These are phyloP conservation scores for Podospora pseudopauciseta DNA, from an alignment of 495 filamentous ascomycete genomes.

Conservation along the genomic window DNA sequence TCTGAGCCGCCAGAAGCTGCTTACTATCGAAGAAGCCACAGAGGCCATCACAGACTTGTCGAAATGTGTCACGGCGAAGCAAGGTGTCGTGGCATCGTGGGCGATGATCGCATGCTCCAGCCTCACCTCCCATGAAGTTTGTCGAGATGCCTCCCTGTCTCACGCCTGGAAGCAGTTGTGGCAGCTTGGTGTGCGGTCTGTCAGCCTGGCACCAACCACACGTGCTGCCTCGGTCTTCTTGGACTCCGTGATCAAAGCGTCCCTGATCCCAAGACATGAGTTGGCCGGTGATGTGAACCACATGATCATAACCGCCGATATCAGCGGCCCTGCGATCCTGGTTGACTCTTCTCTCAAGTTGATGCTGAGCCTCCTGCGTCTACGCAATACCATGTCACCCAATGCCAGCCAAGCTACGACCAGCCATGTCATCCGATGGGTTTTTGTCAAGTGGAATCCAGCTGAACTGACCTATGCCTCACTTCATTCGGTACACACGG, in stretches of 20 bases:
- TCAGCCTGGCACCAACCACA: conserved; percentile 66
- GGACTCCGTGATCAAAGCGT: conserved; percentile 57
- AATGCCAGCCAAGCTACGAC: conserved; percentile 60
- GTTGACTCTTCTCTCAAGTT: conserved; percentile 73
- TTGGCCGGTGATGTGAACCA: conserved; percentile 60
- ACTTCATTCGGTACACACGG: conserved; percentile 39
- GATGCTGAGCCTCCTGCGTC: conserved; percentile 62
- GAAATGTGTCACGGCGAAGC: conserved; percentile 36
- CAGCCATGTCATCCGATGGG: conserved; percentile 71
- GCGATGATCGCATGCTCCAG: conserved; percentile 57
- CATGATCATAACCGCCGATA: conserved; percentile 68
- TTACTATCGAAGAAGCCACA: conserved; percentile 39
- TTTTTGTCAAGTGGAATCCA: conserved; percentile 74
- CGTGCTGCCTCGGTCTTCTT: conserved; percentile 79
- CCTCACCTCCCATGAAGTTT: conserved; percentile 17
- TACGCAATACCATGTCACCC: conserved; percentile 59
- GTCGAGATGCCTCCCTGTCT: conserved; percentile 26
- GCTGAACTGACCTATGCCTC: conserved; percentile 40
- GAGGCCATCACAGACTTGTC: conserved; percentile 36
- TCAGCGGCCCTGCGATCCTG: conserved; percentile 76
- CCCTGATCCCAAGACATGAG: conserved; percentile 60
- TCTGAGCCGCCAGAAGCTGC: conserved; percentile 45
- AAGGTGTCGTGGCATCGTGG: conserved; percentile 42
- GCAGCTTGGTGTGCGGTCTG: conserved; percentile 65
- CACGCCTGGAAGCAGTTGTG: conserved; percentile 66